phyloP scores from a whole-genome alignment of 352 stramenopile genomes.

The Saprolegnia diclina region DNA sequence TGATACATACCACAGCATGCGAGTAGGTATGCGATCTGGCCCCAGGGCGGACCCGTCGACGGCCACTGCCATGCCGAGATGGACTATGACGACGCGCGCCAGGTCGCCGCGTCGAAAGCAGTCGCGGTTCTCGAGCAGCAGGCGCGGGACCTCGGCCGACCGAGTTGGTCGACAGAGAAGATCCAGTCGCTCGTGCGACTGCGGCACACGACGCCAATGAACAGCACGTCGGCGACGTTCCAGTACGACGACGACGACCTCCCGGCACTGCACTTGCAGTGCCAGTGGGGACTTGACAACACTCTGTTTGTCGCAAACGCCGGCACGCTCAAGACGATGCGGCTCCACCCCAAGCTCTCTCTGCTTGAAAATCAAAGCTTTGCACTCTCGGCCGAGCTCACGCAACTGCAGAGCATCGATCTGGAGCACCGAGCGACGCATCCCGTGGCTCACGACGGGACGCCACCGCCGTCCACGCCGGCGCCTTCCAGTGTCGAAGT shows the following conservation, averaged over 20 bases:
- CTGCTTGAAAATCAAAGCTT: neutral
- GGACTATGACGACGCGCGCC: constrained; percentile 9
- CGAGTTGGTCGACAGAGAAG: neutral
- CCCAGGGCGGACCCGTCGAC: constrained; percentile 59
- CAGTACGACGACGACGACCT: constrained; percentile 9
- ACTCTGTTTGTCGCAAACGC: neutral
- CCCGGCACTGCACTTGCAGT: neutral
- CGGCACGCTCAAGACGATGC: neutral
- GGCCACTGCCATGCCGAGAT: constrained; percentile 49
- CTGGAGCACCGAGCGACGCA: constrained; percentile 5
- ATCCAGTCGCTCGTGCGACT: constrained; percentile 16
- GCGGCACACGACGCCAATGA: neutral
- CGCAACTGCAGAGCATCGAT: neutral
- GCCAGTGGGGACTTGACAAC: constrained; percentile 3
- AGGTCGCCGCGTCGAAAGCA: neutral
- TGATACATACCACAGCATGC: too few relatives aligned
- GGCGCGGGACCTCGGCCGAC: neutral
- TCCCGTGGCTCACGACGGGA: neutral
- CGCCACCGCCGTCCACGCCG: neutral
- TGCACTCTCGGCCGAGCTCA: neutral
- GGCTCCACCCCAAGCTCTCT: neutral
- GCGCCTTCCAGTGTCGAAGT: constrained; percentile 2
- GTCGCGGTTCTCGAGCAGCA: constrained; percentile 6
- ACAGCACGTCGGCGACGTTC: neutral
- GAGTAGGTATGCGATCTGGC: constrained; percentile 41